phyloP scores from a whole-genome alignment of 768 basidiomycete species.

The Rhizopogon sp. region DNA sequence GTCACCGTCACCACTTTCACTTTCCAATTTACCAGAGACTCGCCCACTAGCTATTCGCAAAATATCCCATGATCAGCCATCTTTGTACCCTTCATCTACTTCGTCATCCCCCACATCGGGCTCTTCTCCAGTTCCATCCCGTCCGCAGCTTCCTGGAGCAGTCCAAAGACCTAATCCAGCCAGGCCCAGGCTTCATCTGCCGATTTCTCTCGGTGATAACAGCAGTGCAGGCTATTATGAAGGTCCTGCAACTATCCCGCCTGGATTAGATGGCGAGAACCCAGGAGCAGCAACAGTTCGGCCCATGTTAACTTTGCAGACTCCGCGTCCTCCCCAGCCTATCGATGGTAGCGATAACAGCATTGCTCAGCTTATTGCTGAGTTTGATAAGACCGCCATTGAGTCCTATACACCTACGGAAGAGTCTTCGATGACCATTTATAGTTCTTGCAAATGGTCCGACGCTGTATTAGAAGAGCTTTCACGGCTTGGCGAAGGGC shows the following conservation, averaged over 20 bases:
- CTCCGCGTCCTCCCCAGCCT: conserved; percentile 24
- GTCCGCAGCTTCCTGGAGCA: conserved; percentile 26
- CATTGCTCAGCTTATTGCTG: conserved; percentile 32
- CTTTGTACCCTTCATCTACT: conserved; percentile 25
- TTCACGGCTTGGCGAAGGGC: conserved; percentile 84
- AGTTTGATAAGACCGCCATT: conserved; percentile 23
- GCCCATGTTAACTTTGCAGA: conserved; percentile 27
- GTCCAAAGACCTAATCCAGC: conserved; percentile 19
- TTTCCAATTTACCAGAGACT: conserved; percentile 23
- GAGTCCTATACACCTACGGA: conserved; percentile 30
- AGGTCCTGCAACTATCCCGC: conserved; percentile 27
- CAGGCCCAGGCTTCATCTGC: conserved; percentile 32
- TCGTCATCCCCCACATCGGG: conserved; percentile 18
- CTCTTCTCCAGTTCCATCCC: conserved; percentile 28
- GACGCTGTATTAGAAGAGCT: conserved; percentile 76
- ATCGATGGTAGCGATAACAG: conserved; percentile 26
- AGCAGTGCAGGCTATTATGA: conserved; percentile 26
- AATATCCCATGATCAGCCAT: conserved; percentile 18
- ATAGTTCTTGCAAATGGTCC: conserved; percentile 40
- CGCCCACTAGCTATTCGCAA: conserved; percentile 41
- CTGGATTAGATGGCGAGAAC: conserved; percentile 31
- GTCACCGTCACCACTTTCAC: conserved; percentile 11
- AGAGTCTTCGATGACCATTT: conserved; percentile 25
- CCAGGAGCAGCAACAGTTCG: conserved; percentile 38
- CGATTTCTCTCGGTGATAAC: conserved; percentile 19